Conservation (phyloP, 257 asterid genomes). For the Pogostemon cablin region DNA sequence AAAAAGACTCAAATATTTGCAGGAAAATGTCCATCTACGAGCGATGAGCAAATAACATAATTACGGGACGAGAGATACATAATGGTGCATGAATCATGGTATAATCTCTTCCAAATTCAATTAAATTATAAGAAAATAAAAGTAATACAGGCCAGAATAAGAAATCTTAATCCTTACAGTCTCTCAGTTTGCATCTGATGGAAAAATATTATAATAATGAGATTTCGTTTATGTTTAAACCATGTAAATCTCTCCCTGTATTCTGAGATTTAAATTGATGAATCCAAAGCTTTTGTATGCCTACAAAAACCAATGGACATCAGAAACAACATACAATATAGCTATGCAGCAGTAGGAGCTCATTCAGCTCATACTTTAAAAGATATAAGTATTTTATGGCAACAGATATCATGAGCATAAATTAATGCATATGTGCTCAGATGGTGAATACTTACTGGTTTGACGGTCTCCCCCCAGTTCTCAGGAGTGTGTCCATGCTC, state of each 20-base stretch:
- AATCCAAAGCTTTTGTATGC: background rate
- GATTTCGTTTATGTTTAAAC: background rate
- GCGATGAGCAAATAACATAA: background rate
- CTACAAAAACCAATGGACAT: background rate
- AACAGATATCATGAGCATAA: background rate
- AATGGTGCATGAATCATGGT: background rate
- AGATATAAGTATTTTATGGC: background rate
- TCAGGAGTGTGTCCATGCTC: constrained; percentile 44
- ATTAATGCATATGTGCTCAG: background rate
- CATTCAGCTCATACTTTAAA: constrained; percentile 6
- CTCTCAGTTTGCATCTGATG: background rate
- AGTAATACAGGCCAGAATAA: background rate
- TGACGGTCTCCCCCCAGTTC: constrained; percentile 39
- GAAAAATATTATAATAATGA: background rate
- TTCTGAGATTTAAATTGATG: background rate
- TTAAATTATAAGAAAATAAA: background rate
- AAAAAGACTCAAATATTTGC: background rate
- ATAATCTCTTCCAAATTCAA: background rate
- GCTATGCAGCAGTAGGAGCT: too few relatives aligned
- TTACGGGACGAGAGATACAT: background rate
- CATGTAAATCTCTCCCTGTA: background rate
- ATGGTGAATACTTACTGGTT: constrained; percentile 47
- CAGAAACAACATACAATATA: background rate
- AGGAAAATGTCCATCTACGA: background rate
- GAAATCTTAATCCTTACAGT: background rate